Evolutionary conservation across 768 basidiomycete species (phyloP).

Genomic region (Obba rivulosa): DNA sequence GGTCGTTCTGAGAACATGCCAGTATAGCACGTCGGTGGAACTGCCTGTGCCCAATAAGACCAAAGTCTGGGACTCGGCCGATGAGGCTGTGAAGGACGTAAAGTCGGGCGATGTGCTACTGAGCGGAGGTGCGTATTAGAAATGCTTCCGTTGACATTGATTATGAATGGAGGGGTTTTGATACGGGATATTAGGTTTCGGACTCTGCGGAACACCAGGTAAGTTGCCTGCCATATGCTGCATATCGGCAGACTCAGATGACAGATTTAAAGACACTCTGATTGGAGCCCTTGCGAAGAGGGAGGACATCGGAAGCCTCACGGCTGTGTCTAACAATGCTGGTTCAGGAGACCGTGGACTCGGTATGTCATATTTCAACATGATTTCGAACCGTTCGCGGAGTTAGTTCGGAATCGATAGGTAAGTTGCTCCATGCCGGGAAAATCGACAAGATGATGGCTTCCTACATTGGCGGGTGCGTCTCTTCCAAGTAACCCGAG

Average conservation of each 20-base stretch:
- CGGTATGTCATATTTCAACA: conserved; percentile 37
- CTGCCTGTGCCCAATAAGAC: conserved; percentile 30
- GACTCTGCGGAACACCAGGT: conserved; percentile 87
- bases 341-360: conserved; percentile 68
- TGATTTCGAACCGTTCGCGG: too few species aligned
- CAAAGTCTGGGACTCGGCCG: conserved; percentile 79
- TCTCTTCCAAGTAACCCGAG: background rate
- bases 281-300: conserved; percentile 72
- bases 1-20: background rate
- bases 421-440: conserved; percentile 65
- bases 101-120: conserved; percentile 76
- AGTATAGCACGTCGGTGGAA: conserved; percentile 16
- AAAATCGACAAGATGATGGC: conserved; percentile 83
- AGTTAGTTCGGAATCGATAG: conserved; percentile 29
- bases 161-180: background rate
- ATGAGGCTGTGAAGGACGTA: conserved; percentile 80
- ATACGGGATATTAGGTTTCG: conserved; percentile 58
- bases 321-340: conserved; percentile 86
- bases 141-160: background rate
- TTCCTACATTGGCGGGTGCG: conserved; percentile 84
- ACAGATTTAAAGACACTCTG: conserved; percentile 57
- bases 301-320: conserved; percentile 71
- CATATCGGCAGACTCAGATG: background rate
- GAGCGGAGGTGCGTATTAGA: conserved; percentile 61
- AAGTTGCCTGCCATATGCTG: conserved; percentile 9